Evolutionary conservation across 2,329 filamentous ascomycete genomes (phyloP), one percentile per base, ranked within the genome.

Genomic region (Hypoxylon rubiginosum): DNA sequence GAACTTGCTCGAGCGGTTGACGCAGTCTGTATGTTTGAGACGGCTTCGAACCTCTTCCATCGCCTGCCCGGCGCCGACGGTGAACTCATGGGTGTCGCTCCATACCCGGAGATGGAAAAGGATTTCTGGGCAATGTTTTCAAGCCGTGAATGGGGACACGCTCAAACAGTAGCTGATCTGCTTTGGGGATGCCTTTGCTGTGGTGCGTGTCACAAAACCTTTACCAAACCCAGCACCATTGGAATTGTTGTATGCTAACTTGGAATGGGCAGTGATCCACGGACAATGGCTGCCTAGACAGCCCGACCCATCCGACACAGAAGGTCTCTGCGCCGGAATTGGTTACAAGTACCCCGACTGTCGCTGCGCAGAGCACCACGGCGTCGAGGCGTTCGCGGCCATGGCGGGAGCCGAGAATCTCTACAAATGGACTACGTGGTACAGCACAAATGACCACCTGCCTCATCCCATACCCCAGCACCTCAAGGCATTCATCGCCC

Each of bases 101-200:
- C 28, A 28, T n/a, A 19, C 39, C 34, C 6, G 2, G 24, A 45
- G 4, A 28, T 9, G 51, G 52, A 15, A 17, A 5, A 41, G 17
- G 21, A 19, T 9, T 65, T 51, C 36, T 55, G 54, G 58, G 28
- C 3, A 2, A 7, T 17, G 4, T 66, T 66, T 13, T 62, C 63
- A 2, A 9, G 46, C 4, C 8, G 15, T 19, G 19, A 48, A 21
- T 26, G 7, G 19, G 28, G 3, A 4, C 43, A 24, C 8, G 43
- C 15, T 1, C 9, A 34, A 11, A 7, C 32, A 7, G 9, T 34
- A 7, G 9, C n/a, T n/a, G n/a, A n/a, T n/a, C n/a, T n/a, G n/a
- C n/a, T n/a, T n/a, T n/a, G n/a, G n/a, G n/a, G n/a, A n/a, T n/a
- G n/a, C n/a, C n/a, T n/a, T n/a, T n/a, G n/a, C n/a, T n/a, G n/a